Evolutionary conservation across 768 basidiomycete genomes (phyloP).

Genomic region (Obba rivulosa): DNA sequence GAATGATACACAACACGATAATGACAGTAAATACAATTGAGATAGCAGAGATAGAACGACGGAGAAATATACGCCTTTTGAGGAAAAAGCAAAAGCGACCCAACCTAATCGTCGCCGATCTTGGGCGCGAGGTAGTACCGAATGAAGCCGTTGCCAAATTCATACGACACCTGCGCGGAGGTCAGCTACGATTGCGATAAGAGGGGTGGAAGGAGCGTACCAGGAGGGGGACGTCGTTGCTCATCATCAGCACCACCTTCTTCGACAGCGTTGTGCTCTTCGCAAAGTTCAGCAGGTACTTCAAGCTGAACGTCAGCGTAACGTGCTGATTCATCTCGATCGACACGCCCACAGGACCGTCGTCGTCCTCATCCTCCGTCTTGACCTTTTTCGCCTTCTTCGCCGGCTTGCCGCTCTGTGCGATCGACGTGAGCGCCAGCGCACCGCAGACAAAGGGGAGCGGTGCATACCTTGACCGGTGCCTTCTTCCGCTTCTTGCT

Average conservation of each 20-base stretch:
- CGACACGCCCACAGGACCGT: slow-evolving; percentile 49
- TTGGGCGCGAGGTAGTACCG: slow-evolving; percentile 96
- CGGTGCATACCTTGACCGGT: slow-evolving; percentile 39
- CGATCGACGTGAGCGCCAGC: not conserved
- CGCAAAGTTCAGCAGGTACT: slow-evolving; percentile 95
- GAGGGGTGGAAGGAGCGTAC: slow-evolving; percentile 36
- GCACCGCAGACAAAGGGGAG: not conserved
- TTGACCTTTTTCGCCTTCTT: slow-evolving; percentile 54
- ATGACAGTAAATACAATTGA: too few species aligned
- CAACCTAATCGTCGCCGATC: slow-evolving; percentile 71
- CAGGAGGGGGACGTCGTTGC: slow-evolving; percentile 85
- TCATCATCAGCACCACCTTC: slow-evolving; percentile 81
- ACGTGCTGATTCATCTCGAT: slow-evolving; percentile 92
- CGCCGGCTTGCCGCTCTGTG: slow-evolving; percentile 34
- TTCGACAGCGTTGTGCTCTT: slow-evolving; percentile 76
- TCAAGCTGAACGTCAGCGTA: slow-evolving; percentile 89
- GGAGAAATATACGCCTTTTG: too few species aligned
- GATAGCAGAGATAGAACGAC: too few species aligned
- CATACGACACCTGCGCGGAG: slow-evolving; percentile 68
- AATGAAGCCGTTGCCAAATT: slow-evolving; percentile 84
- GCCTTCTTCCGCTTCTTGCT: slow-evolving; percentile 67
- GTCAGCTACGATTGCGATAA: slow-evolving; percentile 1
- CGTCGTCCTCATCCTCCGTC: slow-evolving; percentile 43
- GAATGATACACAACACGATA: too few species aligned
- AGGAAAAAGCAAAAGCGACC: too few species aligned